These are phyloP conservation scores for Spathaspora girioi DNA, from an alignment of 805 yeast species.

Conservation along the genomic window DNA sequence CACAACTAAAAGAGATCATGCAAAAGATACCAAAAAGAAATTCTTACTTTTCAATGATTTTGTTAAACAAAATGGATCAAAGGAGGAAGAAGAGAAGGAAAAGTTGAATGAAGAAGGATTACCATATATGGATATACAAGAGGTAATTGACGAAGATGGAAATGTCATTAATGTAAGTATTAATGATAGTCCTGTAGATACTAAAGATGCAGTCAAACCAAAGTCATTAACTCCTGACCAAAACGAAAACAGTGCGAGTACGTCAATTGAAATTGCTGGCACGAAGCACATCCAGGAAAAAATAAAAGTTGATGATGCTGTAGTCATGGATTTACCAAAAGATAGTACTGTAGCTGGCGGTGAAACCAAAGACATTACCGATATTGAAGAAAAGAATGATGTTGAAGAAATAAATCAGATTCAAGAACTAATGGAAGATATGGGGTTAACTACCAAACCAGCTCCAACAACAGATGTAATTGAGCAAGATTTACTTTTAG, in stretches of 20 bases:
- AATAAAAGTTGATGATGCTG: neutral
- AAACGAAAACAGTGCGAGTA: neutral
- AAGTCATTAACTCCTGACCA: too few species aligned
- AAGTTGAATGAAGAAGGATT: slow-evolving; percentile 42
- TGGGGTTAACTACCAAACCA: slow-evolving; percentile 35
- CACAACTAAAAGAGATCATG: slow-evolving; percentile 35
- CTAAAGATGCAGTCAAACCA: slow-evolving; percentile 1
- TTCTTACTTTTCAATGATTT: slow-evolving; percentile 13
- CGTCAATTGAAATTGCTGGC: neutral
- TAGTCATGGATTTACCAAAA: too few species aligned
- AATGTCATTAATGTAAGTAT: slow-evolving; percentile 45
- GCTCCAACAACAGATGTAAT: slow-evolving; percentile 7
- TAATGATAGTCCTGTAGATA: slow-evolving; percentile 14
- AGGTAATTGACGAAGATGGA: slow-evolving; percentile 77
- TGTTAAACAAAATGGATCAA: neutral
- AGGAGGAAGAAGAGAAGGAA: slow-evolving; percentile 10
- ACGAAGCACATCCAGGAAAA: neutral
- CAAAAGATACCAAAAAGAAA: slow-evolving; percentile 26
- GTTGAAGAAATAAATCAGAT: slow-evolving; percentile 15
- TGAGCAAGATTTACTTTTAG: slow-evolving; percentile 17
- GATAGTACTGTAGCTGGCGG: neutral
- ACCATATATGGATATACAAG: slow-evolving; percentile 80
- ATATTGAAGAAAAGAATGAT: slow-evolving; percentile 2
- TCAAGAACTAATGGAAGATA: slow-evolving; percentile 29
- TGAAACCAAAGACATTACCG: neutral